phyloP scores from a whole-genome alignment of 176 grass and related monocot genomes.

The Aegilops longissima region DNA sequence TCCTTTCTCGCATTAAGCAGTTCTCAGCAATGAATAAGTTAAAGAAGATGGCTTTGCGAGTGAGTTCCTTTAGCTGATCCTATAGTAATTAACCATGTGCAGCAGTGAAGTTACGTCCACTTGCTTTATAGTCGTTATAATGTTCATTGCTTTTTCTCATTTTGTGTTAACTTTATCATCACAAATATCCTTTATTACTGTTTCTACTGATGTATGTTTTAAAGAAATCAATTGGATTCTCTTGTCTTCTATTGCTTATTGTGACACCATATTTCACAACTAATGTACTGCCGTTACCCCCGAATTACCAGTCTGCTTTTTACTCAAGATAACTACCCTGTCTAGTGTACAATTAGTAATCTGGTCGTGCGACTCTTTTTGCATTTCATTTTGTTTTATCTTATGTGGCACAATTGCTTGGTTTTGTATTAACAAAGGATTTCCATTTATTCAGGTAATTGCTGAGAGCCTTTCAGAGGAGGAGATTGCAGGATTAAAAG shows the following conservation, averaged over 20 bases:
- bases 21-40: slow-evolving; percentile 88
- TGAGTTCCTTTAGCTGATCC: slow-evolving; percentile 21
- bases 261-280: neutral
- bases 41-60: slow-evolving; percentile 85
- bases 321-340: neutral
- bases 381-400: neutral
- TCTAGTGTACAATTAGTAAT: neutral
- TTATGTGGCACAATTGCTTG: neutral
- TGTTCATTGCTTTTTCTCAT: neutral
- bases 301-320: slow-evolving; percentile 14
- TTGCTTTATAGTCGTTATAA: neutral
- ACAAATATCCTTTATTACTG: slow-evolving; percentile 23
- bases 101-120: neutral
- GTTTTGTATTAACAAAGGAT: slow-evolving; percentile 17
- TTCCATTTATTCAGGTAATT: slow-evolving; percentile 55
- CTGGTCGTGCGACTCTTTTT: neutral
- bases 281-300: neutral
- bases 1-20: slow-evolving; percentile 76
- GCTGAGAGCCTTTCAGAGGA: slow-evolving; percentile 84
- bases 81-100: slow-evolving; percentile 10
- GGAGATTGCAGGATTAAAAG: slow-evolving; percentile 71
- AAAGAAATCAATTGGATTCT: neutral
- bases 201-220: slow-evolving; percentile 25
- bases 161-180: neutral
- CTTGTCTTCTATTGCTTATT: neutral